phyloP scores from a whole-genome alignment of 2,329 filamentous ascomycete genomes.

The Aspergillus luchuensis region DNA sequence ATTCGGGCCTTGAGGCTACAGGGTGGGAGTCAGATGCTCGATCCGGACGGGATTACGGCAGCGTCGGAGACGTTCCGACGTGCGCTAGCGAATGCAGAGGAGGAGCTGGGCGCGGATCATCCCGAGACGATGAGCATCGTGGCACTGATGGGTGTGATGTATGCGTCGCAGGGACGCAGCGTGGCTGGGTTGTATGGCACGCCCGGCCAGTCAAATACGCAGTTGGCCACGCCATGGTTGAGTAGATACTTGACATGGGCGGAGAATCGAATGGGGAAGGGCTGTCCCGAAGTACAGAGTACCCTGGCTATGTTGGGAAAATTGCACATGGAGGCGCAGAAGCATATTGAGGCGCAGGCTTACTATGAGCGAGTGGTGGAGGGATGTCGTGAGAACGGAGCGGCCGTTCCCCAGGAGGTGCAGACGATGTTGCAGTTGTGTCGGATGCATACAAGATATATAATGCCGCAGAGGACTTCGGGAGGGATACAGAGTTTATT shows the following conservation, averaged over 20 bases:
- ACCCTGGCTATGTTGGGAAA: conserved; percentile 27
- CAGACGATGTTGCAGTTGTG: conserved; percentile 27
- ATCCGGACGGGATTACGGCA: conserved; percentile 19
- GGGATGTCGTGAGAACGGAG: conserved; percentile 16
- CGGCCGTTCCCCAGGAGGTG: conserved; percentile 17
- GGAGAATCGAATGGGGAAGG: conserved; percentile 25
- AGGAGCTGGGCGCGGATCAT: conserved; percentile 29
- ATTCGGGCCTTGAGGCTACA: conserved; percentile 29
- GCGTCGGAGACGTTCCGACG: conserved; percentile 35
- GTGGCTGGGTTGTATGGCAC: background rate
- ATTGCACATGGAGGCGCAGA: conserved; percentile 24
- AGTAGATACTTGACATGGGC: conserved; percentile 32
- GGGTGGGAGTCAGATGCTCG: conserved; percentile 24
- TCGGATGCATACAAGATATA: conserved; percentile 24
- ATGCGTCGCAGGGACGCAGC: conserved; percentile 21
- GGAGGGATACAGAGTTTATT: conserved; percentile 25
- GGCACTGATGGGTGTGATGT: conserved; percentile 33
- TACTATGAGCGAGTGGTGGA: conserved; percentile 31
- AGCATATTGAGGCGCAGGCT: conserved; percentile 29
- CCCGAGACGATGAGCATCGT: conserved; percentile 32
- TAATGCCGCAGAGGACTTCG: conserved; percentile 7
- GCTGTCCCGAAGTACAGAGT: conserved; percentile 26
- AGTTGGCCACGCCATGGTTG: conserved; percentile 31
- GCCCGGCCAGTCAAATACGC: conserved; percentile 9
- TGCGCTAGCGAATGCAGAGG: conserved; percentile 31